phyloP scores from a whole-genome alignment of 1,284 basidiomycete species.

The Mycosarcoma mackinlayi region DNA sequence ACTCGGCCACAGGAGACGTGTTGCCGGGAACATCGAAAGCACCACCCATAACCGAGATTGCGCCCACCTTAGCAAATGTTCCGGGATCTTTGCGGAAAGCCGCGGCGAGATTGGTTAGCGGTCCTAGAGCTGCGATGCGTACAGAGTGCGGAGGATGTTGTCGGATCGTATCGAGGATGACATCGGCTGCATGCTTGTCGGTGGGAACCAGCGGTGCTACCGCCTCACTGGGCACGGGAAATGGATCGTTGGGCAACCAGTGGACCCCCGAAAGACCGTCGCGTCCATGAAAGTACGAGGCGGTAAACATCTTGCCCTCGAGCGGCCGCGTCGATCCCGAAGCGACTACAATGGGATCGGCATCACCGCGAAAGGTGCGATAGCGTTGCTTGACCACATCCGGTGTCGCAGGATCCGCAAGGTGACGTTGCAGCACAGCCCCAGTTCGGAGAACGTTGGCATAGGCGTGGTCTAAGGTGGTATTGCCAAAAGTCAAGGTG shows the following conservation, averaged over 20 bases:
- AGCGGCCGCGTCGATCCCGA: constrained; percentile 73
- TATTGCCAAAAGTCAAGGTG: constrained; percentile 74
- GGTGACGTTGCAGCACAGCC: constrained; percentile 76
- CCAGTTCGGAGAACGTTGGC: constrained; percentile 74
- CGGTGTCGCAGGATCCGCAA: constrained; percentile 73
- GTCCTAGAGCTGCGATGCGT: constrained; percentile 86
- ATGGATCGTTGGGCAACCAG: constrained; percentile 53
- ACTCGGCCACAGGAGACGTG: constrained; percentile 75
- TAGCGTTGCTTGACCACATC: constrained; percentile 67
- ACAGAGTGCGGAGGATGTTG: constrained; percentile 75
- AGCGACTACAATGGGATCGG: constrained; percentile 42
- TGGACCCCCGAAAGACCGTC: constrained; percentile 63
- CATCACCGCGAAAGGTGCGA: constrained; percentile 22
- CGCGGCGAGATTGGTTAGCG: constrained; percentile 84
- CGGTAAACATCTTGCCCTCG: constrained; percentile 79
- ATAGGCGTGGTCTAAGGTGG: constrained; percentile 68
- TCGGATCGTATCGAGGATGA: constrained; percentile 77
- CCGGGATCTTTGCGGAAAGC: constrained; percentile 75
- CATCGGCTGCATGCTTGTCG: constrained; percentile 73
- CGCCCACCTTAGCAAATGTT: constrained; percentile 73
- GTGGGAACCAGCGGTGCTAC: constrained; percentile 68
- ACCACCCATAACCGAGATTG: constrained; percentile 94
- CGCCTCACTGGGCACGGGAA: constrained; percentile 40
- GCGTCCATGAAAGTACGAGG: constrained; percentile 77
- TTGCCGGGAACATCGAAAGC: constrained; percentile 93